Base-by-base conservation (phyloP, 2,329 filamentous ascomycete species). In the Hypoxylon sp. region DNA sequence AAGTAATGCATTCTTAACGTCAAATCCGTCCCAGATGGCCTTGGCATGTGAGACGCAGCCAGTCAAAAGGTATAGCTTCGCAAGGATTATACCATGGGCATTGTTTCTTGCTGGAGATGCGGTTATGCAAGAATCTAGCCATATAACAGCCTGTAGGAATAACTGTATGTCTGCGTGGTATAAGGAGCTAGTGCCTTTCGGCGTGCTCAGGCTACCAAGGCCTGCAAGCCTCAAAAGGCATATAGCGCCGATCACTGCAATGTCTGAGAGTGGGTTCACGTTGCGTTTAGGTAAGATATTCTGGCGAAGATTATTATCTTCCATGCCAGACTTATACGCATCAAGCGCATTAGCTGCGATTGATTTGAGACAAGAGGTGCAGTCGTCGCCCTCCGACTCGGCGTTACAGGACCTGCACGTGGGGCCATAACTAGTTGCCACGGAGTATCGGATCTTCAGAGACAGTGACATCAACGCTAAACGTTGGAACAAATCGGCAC, bases 1-100 rank as follows among this genome's bases (percentile, higher is more conserved):
- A n/a, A 87, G 83, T 29, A 88, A 86, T 0, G 85, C 86, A 22
- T 87, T 83, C 76, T 89, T 89, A 1, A 89, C 83, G 2, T 83
- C 85, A 9, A 88, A 80, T 0, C 80, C 80, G 10, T 81, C 78
- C 86, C 86, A 89, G 1, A 86, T 76, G 35, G 83, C 75, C 24
- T 82, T 78, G 0, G 84, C 85, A 17, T 81, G 80, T 1, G 83
- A 80, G 0, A 81, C 81, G 11, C 84, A 86, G 6, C 87, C 87
- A 5, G 88, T 77, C 3, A 83, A 75, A 9, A 87, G 77, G 55
- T 87, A 85, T 2, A 88, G 73, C 60, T 86, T 85, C 1, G 86
- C 80, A 0, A 89, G 79, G 0, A 89, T 68, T 3, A 89, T 78
- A 2, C 83, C 82, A 2, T 87, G 78, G 0, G 82, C 78, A 53